These are phyloP conservation scores for Xylaria multiplex DNA, from an alignment of 2,329 filamentous ascomycete species.

Conservation along the genomic window DNA sequence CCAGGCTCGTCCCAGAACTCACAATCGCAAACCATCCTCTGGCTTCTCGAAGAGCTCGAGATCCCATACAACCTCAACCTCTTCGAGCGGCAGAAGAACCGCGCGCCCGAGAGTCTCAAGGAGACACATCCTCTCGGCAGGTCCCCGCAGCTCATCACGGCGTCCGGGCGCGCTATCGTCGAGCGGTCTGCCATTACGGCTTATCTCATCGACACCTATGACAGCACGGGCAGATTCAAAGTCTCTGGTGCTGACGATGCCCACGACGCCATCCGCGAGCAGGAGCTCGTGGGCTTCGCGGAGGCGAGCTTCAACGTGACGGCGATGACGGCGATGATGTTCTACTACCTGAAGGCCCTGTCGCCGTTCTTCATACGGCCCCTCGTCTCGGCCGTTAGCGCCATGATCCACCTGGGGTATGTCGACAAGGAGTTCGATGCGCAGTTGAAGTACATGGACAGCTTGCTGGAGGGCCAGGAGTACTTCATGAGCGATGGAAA, in stretches of 20 bases:
- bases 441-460: constrained; percentile 32
- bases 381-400: constrained; percentile 26
- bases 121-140: constrained; percentile 40
- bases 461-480: constrained; percentile 25
- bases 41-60: constrained; percentile 41
- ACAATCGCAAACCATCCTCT: constrained; percentile 40
- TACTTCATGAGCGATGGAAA: constrained; percentile 37
- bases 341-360: constrained; percentile 23
- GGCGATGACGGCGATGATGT: constrained; percentile 28
- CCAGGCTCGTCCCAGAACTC: constrained; percentile 28
- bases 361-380: constrained; percentile 38
- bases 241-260: constrained; percentile 25
- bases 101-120: constrained; percentile 37
- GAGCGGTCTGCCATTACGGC: constrained; percentile 40
- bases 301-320: constrained; percentile 28
- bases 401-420: constrained; percentile 32
- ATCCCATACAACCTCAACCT: constrained; percentile 39
- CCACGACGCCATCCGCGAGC: constrained; percentile 36
- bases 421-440: constrained; percentile 38
- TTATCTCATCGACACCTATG: constrained; percentile 42
- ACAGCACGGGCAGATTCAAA: constrained; percentile 36
- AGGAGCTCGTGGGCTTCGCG: constrained; percentile 38
- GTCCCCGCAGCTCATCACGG: constrained; percentile 39
- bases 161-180: constrained; percentile 33
- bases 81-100: constrained; percentile 33